phyloP scores from a whole-genome alignment of 2,329 filamentous ascomycete species.

The Teratosphaeria epicoccoides region DNA sequence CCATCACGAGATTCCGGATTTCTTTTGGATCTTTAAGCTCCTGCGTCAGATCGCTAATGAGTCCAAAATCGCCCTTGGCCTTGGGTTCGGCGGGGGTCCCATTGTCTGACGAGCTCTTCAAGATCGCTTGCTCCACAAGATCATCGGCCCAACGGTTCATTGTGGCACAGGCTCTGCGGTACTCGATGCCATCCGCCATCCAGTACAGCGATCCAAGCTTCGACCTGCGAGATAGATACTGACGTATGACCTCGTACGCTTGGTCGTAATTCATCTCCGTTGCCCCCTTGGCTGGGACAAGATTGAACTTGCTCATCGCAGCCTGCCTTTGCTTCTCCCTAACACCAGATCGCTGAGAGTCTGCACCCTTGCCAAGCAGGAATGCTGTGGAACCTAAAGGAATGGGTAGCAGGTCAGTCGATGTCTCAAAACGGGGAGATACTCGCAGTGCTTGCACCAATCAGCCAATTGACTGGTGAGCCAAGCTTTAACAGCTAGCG shows the following conservation, averaged over 20 bases:
- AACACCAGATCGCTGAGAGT: conserved; percentile 16
- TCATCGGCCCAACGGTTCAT: conserved; percentile 12
- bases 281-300: conserved; percentile 8
- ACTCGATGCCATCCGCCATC: conserved; percentile 30
- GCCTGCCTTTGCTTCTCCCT: conserved; percentile 6
- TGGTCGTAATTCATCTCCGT: conserved; percentile 9
- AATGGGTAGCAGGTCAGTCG: too few species aligned
- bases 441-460: too few species aligned
- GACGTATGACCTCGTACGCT: conserved; percentile 14
- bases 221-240: conserved; percentile 12
- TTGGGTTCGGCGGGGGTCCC: not conserved
- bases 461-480: too few species aligned
- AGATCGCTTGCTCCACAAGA: conserved; percentile 10
- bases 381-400: conserved; percentile 25
- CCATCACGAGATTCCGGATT: conserved; percentile 34
- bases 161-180: conserved; percentile 28
- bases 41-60: conserved; percentile 34
- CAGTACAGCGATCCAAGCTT: conserved; percentile 28
- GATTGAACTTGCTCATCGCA: conserved; percentile 15
- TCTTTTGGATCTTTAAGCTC: conserved; percentile 31
- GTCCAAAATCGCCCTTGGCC: conserved; percentile 26
- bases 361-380: conserved; percentile 21
- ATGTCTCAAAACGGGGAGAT: too few species aligned
- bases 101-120: not conserved
- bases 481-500: too few species aligned